A percentile compares a stretch with the other conserved stretches of the same genome.
phyloP scores from a whole-genome alignment of 345 rosid genomes.

The Eucalyptus pauciflora region DNA sequence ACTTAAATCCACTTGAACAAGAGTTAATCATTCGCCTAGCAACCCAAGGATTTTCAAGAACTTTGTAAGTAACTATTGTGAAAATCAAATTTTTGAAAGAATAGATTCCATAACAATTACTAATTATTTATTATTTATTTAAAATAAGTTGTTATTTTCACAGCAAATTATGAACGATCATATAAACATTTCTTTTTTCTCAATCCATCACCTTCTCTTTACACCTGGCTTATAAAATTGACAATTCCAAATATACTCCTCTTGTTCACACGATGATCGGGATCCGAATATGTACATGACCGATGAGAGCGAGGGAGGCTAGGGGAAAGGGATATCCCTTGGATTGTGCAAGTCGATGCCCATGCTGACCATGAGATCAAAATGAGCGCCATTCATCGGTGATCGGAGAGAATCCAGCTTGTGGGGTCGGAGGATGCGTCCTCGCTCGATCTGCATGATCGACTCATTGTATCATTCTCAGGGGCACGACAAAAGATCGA shows the following conservation, averaged over 20 bases:
- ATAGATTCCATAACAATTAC: fast-evolving
- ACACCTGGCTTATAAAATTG: too few species aligned
- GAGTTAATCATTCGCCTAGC: too few species aligned
- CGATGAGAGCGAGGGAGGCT: neutral
- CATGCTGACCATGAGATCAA: too few species aligned
- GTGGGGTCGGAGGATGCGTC: fast-evolving
- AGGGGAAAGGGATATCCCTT: too few species aligned
- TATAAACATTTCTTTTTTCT: too few species aligned
- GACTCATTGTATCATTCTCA: neutral
- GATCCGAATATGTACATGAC: neutral
- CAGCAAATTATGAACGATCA: fast-evolving
- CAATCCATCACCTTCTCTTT: too few species aligned
- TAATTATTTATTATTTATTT: too few species aligned
- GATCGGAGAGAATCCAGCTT: neutral
- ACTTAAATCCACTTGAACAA: too few species aligned
- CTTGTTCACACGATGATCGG: neutral
- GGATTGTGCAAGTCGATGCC: neutral
- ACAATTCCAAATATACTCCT: too few species aligned
- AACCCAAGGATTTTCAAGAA: too few species aligned
- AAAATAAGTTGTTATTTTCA: fast-evolving
- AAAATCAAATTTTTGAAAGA: too few species aligned
- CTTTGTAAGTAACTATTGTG: too few species aligned
- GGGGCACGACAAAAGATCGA: neutral
- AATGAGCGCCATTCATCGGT: neutral
- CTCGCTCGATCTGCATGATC: neutral